Evolutionary conservation across 179 eudicot species (phyloP).

Genomic region (Sideroxylon spinosum): DNA sequence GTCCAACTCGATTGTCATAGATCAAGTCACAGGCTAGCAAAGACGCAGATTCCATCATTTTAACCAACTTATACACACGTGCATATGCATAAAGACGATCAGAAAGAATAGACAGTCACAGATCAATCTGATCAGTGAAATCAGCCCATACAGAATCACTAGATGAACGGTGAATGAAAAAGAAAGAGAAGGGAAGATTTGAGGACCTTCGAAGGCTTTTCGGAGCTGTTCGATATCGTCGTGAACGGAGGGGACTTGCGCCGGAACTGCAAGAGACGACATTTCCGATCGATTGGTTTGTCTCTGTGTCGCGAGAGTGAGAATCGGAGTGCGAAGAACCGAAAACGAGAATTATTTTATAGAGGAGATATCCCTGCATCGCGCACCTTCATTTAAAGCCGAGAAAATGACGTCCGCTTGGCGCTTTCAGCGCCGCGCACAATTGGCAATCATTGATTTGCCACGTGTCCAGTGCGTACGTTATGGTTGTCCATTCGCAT

Average conservation of each 20-base stretch:
- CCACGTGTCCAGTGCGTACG: too few species aligned
- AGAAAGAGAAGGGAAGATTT: neutral
- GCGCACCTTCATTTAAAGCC: too few species aligned
- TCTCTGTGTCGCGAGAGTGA: neutral
- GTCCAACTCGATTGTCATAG: neutral
- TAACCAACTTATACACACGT: neutral
- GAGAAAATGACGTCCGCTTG: too few species aligned
- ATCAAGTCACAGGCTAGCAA: neutral
- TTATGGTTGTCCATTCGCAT: too few species aligned
- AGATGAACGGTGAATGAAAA: neutral
- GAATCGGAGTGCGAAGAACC: too few species aligned
- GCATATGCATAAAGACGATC: neutral
- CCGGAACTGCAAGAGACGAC: slow-evolving; percentile 39
- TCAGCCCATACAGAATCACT: neutral
- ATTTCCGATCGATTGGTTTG: slow-evolving; percentile 13
- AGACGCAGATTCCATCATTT: neutral
- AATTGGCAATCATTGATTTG: too few species aligned
- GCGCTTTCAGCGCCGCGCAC: too few species aligned
- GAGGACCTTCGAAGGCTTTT: slow-evolving; percentile 40
- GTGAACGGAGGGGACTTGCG: slow-evolving; percentile 35
- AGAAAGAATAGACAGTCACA: neutral
- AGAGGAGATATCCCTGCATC: too few species aligned
- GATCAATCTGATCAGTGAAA: slow-evolving; percentile 10
- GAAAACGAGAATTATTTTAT: too few species aligned
- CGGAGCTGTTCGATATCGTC: slow-evolving; percentile 46